A percentile compares a stretch with the other conserved stretches of the same genome.
Conservation (phyloP, 306 rosid genomes). For the Lathyrus tuberosus region DNA sequence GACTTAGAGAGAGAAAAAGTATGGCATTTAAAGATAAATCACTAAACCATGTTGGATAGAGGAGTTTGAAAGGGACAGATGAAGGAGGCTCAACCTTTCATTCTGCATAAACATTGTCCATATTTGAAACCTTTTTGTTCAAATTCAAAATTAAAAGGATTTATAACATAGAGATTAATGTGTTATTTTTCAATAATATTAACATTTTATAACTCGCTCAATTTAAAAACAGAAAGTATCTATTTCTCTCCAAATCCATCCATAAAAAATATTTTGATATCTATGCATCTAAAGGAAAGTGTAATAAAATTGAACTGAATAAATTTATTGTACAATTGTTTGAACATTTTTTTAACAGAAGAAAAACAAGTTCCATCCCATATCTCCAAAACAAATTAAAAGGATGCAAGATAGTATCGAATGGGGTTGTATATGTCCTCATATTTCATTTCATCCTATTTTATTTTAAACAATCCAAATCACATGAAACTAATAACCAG, state of each 20-base stretch:
- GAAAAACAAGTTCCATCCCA: background rate
- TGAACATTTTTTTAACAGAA: background rate
- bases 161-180: background rate
- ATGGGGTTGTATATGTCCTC: background rate
- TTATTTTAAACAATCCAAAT: constrained; percentile 4
- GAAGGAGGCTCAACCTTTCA: background rate
- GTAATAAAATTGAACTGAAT: background rate
- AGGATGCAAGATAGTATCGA: background rate
- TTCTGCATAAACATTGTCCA: background rate
- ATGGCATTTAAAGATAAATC: background rate
- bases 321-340: background rate
- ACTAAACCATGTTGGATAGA: background rate
- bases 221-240: background rate
- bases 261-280: constrained; percentile 1
- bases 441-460: background rate
- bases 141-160: background rate
- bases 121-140: background rate
- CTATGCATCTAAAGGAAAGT: background rate
- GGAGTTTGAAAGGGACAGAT: background rate
- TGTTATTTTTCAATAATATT: background rate
- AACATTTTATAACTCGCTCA: background rate
- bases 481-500: constrained; percentile 14
- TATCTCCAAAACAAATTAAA: background rate
- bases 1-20: constrained; percentile 8
- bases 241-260: background rate